Evolutionary conservation across 2,329 filamentous ascomycete genomes (phyloP), one percentile per base, ranked within the genome.

Genomic region (Xylaria sp.): DNA sequence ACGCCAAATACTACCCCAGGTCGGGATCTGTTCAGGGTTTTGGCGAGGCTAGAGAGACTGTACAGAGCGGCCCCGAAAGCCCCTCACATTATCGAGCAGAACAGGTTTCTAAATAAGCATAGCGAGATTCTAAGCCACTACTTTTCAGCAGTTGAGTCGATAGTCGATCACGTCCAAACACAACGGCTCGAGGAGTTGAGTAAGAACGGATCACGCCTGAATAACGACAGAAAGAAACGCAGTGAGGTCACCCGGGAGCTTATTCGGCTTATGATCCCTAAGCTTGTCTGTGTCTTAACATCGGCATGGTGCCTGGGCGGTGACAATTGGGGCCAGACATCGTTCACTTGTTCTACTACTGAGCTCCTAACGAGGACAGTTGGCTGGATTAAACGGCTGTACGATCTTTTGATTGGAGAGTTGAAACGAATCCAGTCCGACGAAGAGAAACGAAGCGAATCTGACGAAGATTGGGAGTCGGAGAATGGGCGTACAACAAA

Each of bases 251-350:
- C 44, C 4, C 44, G 55, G 26, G 68, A 69, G 41, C 52, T 70
- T 29, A 39, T 62, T 7, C 46, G 49, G 4, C 51, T 60, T 42
- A 57, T 65, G 7, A 62, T 69, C 8, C 68, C 68, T 29, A 63
- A 61, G 57, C 22, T 68, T 7, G 44, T 64, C 26, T 64, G 63
- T 24, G 51, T 66, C 39, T 44, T 70, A 13, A 62, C 50, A 11
- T 61, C 51, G 21, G 57, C 52, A n/a, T 70, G 67, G 67, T 43
- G 26, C 9, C 41, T 69, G 19, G 67, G 66, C 21, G 64, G 65
- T 7, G 17, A 50, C n/a, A 29, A 46, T 43, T 53, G 61, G 59
- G 7, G 7, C 4, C 24, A 39, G n/a, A 22, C 63, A 16, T 52
- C 39, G 19, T 69, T 71, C 20, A 69, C 66, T 13, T 46, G 44